Evolutionary conservation across 139 green algal species (phyloP).

Genomic region (Raphidocelis subcapitata): DNA sequence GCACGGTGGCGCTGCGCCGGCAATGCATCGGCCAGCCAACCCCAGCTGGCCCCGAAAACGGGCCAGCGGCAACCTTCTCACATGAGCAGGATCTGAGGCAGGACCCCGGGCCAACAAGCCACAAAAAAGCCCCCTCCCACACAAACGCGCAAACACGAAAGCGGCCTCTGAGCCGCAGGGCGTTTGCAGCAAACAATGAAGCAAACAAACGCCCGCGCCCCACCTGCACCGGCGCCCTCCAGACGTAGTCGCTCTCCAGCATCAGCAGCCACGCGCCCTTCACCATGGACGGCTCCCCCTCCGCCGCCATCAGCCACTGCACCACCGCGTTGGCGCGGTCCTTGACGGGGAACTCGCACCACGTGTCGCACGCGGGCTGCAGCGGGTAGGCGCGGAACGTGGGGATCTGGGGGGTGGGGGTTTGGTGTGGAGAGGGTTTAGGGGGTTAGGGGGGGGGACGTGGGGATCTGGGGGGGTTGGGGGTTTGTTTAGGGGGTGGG

Average conservation of each 20-base stretch:
- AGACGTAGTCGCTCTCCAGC: slow-evolving; percentile 89
- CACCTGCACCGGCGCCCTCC: slow-evolving; percentile 61
- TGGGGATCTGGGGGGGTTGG: neutral
- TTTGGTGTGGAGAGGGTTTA: neutral
- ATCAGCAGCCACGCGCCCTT: slow-evolving; percentile 82
- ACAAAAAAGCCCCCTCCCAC: no score
- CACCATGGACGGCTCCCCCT: slow-evolving; percentile 50
- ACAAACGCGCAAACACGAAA: no score
- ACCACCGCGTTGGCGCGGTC: slow-evolving; percentile 80
- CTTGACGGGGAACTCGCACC: slow-evolving; percentile 88
- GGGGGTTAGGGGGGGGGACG: neutral
- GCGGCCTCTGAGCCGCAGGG: no score
- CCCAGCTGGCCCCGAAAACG: no score
- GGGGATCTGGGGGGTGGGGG: slow-evolving; percentile 43
- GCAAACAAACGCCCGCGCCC: no score
- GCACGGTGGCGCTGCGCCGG: no score
- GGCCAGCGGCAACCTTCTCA: no score
- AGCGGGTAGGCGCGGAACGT: slow-evolving; percentile 60
- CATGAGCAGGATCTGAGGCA: no score
- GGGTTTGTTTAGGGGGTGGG: neutral
- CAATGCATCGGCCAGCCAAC: no score
- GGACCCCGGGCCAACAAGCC: no score
- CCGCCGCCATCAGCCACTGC: slow-evolving; percentile 73
- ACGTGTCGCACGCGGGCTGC: slow-evolving; percentile 66
- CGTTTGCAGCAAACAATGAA: no score